Evolutionary conservation across 345 rosid genomes (phyloP).

Genomic region (Gossypium raimondii): DNA sequence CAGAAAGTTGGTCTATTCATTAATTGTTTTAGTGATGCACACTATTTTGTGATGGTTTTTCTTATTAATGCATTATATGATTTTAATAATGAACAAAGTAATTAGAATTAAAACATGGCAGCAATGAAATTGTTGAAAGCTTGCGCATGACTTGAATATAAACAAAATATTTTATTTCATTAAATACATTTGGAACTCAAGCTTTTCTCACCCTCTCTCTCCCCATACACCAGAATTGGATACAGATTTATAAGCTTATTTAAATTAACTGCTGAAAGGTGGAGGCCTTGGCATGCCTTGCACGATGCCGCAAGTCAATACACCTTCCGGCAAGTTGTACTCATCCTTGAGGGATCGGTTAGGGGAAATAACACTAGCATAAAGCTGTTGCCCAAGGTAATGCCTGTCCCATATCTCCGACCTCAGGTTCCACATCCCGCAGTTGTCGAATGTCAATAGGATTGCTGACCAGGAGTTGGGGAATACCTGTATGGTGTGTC

Average conservation of each 20-base stretch:
- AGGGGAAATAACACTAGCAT: conserved; percentile 62
- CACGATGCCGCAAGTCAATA: conserved; percentile 55
- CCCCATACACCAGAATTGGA: background rate
- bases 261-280: conserved; percentile 38
- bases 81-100: too few species aligned
- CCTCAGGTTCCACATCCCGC: conserved; percentile 93
- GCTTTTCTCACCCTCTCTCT: background rate
- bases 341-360: conserved; percentile 74
- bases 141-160: too few species aligned
- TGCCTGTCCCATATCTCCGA: conserved; percentile 61
- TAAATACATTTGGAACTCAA: background rate
- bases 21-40: too few species aligned
- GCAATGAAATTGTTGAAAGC: too few species aligned
- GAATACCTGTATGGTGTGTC: conserved; percentile 79
- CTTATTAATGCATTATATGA: too few species aligned
- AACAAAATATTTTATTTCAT: too few species aligned
- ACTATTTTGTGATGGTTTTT: too few species aligned
- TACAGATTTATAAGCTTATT: background rate
- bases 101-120: too few species aligned
- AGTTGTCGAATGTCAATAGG: conserved; percentile 75
- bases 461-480: conserved; percentile 90
- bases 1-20: too few species aligned
- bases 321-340: conserved; percentile 64
- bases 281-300: conserved; percentile 53
- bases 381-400: conserved; percentile 78